Conservation (phyloP, 805 yeast genomes). For the Yamadazyma akitaensis region DNA sequence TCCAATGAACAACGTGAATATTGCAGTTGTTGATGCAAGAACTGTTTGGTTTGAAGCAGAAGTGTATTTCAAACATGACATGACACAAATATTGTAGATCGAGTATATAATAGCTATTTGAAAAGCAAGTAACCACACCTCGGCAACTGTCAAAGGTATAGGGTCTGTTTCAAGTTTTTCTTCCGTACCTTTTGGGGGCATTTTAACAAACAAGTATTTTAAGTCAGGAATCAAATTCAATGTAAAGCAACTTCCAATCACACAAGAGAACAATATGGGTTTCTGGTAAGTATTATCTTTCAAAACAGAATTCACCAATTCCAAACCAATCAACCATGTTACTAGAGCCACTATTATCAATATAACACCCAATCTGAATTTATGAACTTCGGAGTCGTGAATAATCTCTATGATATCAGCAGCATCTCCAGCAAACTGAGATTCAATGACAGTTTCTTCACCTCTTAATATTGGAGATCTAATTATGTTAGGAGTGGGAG, state of each 20-base stretch:
- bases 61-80: conserved; percentile 46
- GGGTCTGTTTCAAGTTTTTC: conserved; percentile 5
- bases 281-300: conserved; percentile 47
- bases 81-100: conserved; percentile 37
- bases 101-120: conserved; percentile 43
- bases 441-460: conserved; percentile 4
- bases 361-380: conserved; percentile 44
- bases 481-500: background rate
- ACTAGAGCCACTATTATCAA: conserved; percentile 40
- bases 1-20: conserved; percentile 48
- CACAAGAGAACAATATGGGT: conserved; percentile 45
- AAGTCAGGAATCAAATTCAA: conserved; percentile 44
- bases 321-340: conserved; percentile 50
- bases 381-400: conserved; percentile 38
- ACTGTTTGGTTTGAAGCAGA: conserved; percentile 53
- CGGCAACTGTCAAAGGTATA: conserved; percentile 19
- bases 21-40: conserved; percentile 48
- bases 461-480: conserved; percentile 13
- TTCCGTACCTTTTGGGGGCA: conserved; percentile 7
- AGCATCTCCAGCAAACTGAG: conserved; percentile 10
- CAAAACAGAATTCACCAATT: conserved; percentile 46
- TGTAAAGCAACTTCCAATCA: conserved; percentile 47
- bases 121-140: conserved; percentile 34
- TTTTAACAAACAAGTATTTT: background rate
- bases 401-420: conserved; percentile 31